Percentiles rank a stretch among this genome's conserved stretches.
These are phyloP conservation scores for Maudiozyma bulderi DNA, from an alignment of 805 yeast genomes.

Conservation along the genomic window DNA sequence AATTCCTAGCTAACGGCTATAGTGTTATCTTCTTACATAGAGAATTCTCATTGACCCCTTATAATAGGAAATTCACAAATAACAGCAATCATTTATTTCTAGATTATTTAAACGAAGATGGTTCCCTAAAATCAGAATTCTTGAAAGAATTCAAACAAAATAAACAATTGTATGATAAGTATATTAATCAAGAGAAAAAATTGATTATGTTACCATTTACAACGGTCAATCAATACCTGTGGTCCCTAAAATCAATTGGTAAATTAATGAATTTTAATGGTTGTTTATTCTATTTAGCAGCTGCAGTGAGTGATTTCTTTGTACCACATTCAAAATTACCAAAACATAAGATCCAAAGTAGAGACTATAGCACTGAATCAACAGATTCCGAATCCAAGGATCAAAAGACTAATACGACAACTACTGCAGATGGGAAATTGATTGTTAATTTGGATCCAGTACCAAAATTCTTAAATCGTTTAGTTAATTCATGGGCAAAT, in stretches of 20 bases:
- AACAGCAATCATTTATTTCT: constrained; percentile 68
- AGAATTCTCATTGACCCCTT: constrained; percentile 86
- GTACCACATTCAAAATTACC: constrained; percentile 79
- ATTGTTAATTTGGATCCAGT: constrained; percentile 88
- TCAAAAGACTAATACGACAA: constrained; percentile 10
- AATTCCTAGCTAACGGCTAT: constrained; percentile 74
- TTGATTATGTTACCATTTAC: constrained; percentile 73
- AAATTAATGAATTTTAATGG: constrained; percentile 47
- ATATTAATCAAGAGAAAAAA: constrained; percentile 19
- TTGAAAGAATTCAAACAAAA: constrained; percentile 51
- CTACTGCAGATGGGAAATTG: constrained; percentile 48
- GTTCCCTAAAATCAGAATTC: constrained; percentile 50
- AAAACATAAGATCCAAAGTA: constrained; percentile 90
- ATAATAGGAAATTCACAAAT: constrained; percentile 81
- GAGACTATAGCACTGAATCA: constrained; percentile 35
- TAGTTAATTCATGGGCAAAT: constrained; percentile 93
- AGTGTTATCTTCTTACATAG: constrained; percentile 90
- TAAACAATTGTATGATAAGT: constrained; percentile 35
- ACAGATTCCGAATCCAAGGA: neutral
- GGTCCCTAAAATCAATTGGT: constrained; percentile 65
- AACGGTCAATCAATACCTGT: constrained; percentile 87
- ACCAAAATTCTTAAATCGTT: constrained; percentile 80
- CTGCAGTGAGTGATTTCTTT: constrained; percentile 96
- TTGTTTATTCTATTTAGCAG: constrained; percentile 82
- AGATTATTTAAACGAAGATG: constrained; percentile 64